Evolutionary conservation across 176 grass and related monocot species (phyloP), one percentile per base, ranked within the genome.

Genomic region (Thinopyrum elongatum): DNA sequence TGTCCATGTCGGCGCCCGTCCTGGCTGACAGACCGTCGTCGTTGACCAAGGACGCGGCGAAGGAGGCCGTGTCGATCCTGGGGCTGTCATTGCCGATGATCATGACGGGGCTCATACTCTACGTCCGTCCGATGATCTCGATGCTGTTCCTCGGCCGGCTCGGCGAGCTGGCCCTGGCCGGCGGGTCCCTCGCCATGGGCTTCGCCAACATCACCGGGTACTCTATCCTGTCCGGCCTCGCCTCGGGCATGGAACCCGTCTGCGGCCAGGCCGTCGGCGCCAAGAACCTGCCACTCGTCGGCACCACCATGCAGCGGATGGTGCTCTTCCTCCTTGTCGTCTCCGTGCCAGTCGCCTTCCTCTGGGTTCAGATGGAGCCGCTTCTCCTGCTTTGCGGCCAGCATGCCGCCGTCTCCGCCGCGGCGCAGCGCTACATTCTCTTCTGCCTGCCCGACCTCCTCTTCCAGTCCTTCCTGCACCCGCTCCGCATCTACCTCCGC

Each of bases 191-290:
- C 11, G 94, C 97, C 64, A 97, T 99, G 42, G 94, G 97, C 4
- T 99, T 99, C 76, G 97, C 94, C 59, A 99, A 99, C 85, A 99
- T 99, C 16, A 99, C 97, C 0, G 97, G 97, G 21, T 99, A 99
- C 66, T 99, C 97, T 0, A 90, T 99, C 6, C 90, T 99, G 15
- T 96, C 93, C 34, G 97, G 97, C 14, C 68, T 99, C 16, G 92
- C 97, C 59, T 91, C 91, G 89, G 97, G 97, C 14, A 99, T 99
- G 97, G 97, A 99, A 35, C 94, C 97, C 1, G 95, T 99, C 11
- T 99, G 97, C 76, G 97, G 97, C 14, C 97, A 99, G 85, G 97
- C 97, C 39, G 91, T 93, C 17, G 94, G 97, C 3, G 97, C 97
- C 31, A 67, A 44, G 36, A 91, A 93, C 28, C 76, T 94, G 36